Evolutionary conservation across 805 yeast species (phyloP).

Genomic region (Schwanniomyces polymorphus): DNA sequence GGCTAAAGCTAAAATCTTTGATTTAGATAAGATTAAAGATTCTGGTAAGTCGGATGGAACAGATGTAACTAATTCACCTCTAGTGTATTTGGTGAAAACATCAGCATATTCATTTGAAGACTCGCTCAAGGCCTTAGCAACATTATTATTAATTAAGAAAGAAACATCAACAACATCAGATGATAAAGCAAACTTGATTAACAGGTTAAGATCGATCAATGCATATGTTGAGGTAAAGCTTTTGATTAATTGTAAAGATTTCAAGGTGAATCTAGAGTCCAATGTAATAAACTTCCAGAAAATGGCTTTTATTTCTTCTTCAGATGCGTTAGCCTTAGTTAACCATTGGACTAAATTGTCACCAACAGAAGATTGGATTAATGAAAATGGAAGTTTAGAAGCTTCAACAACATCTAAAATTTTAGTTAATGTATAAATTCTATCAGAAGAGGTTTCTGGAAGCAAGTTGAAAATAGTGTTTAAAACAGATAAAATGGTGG

Average conservation of each 20-base stretch:
- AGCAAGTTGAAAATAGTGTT: constrained; percentile 43
- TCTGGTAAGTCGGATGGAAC: constrained; percentile 19
- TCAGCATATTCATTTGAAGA: constrained; percentile 23
- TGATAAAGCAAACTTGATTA: constrained; percentile 36
- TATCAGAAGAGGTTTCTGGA: constrained; percentile 29
- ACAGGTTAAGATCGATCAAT: constrained; percentile 26
- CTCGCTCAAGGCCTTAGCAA: constrained; percentile 30
- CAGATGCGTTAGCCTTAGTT: constrained; percentile 27
- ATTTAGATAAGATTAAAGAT: constrained; percentile 28
- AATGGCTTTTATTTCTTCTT: constrained; percentile 23
- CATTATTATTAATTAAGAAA: constrained; percentile 41
- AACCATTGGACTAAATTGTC: constrained; percentile 37
- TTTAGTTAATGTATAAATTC: constrained; percentile 29
- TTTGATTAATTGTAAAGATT: constrained; percentile 36
- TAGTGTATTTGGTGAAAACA: constrained; percentile 31
- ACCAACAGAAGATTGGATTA: constrained; percentile 37
- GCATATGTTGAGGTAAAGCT: constrained; percentile 28
- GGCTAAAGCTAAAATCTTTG: constrained; percentile 41
- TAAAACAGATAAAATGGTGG: constrained; percentile 40
- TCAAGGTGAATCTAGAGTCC: constrained; percentile 27
- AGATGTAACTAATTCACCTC: constrained; percentile 31
- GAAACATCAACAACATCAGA: constrained; percentile 40
- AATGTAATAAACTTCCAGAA: constrained; percentile 41
- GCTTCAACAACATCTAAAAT: constrained; percentile 31
- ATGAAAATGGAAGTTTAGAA: constrained; percentile 29